Conservation (phyloP, 2,329 filamentous ascomycete genomes). For the Sporothrix pseudoabietina region DNA sequence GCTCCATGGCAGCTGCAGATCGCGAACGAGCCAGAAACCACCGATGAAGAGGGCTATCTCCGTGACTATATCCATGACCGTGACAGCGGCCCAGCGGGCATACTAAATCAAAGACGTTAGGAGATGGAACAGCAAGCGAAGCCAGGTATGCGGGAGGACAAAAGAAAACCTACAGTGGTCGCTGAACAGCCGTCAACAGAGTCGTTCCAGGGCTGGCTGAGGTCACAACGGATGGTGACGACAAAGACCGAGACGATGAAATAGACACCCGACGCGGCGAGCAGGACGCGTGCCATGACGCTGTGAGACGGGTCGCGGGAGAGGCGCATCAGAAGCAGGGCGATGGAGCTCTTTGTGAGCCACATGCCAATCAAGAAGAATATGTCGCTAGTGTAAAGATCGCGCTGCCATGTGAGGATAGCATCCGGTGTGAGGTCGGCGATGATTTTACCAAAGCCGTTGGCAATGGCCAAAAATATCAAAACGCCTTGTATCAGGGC, state of each 20-base stretch:
- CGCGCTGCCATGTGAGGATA: constrained; percentile 42
- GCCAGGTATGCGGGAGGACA: background rate
- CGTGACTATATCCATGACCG: constrained; percentile 45
- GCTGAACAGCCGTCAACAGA: constrained; percentile 38
- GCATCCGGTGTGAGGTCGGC: constrained; percentile 35
- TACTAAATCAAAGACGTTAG: constrained; percentile 37
- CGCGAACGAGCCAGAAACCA: constrained; percentile 43
- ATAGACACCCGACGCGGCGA: constrained; percentile 44
- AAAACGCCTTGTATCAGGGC: constrained; percentile 44
- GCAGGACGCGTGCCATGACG: constrained; percentile 41
- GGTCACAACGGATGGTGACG: constrained; percentile 46
- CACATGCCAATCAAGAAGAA: constrained; percentile 48
- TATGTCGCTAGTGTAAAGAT: constrained; percentile 46
- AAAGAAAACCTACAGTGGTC: constrained; percentile 40
- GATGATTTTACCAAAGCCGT: constrained; percentile 45
- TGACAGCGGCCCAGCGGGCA: constrained; percentile 45
- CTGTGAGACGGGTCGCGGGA: constrained; percentile 48
- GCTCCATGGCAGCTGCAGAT: constrained; percentile 43
- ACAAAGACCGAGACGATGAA: constrained; percentile 46
- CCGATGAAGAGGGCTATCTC: constrained; percentile 45
- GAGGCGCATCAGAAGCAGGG: constrained; percentile 49
- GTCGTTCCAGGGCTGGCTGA: constrained; percentile 43
- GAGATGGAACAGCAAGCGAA: background rate
- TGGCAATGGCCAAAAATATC: constrained; percentile 43
- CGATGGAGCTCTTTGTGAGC: constrained; percentile 48